Evolutionary conservation across 208 protist genomes (phyloP).

Genomic region (Trypanosoma grayi): DNA sequence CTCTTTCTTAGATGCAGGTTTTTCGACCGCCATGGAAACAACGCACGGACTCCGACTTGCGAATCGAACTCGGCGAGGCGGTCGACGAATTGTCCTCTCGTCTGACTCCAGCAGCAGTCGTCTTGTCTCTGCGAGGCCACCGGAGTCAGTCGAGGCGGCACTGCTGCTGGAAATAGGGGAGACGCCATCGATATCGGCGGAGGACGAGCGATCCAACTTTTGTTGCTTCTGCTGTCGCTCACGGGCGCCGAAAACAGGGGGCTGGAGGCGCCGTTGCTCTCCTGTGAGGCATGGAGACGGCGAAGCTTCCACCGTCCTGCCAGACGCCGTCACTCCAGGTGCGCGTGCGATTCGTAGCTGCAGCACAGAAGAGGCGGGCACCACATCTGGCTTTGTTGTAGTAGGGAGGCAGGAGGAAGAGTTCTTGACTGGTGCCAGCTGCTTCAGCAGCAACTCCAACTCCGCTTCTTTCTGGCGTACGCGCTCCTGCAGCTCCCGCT

Average conservation of each 20-base stretch:
- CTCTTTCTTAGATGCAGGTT: too few species aligned
- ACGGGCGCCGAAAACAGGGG: not conserved
- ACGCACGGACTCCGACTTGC: slow-evolving; percentile 53
- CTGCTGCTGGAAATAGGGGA: slow-evolving; percentile 11
- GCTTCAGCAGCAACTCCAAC: slow-evolving; percentile 15
- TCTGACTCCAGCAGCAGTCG: not conserved
- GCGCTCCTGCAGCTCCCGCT: slow-evolving; percentile 19
- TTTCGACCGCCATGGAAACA: too few species aligned
- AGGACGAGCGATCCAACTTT: not conserved
- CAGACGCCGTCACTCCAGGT: not conserved
- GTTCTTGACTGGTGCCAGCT: not conserved
- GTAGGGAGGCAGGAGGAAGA: not conserved
- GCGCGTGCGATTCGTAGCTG: slow-evolving; percentile 4
- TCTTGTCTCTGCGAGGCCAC: not conserved
- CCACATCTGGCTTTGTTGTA: not conserved
- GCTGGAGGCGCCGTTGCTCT: slow-evolving; percentile 1
- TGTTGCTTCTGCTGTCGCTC: not conserved
- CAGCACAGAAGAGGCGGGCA: not conserved
- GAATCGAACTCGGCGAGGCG: slow-evolving; percentile 52
- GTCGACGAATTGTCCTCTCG: not conserved
- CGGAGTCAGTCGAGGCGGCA: slow-evolving; percentile 6
- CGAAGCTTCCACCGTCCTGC: not conserved
- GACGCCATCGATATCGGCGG: slow-evolving; percentile 7
- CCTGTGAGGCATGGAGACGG: slow-evolving; percentile 4
- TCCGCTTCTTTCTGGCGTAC: slow-evolving; percentile 31